Base-by-base conservation (phyloP, 2,329 filamentous ascomycete genomes). In the Fusarium algeriense region DNA sequence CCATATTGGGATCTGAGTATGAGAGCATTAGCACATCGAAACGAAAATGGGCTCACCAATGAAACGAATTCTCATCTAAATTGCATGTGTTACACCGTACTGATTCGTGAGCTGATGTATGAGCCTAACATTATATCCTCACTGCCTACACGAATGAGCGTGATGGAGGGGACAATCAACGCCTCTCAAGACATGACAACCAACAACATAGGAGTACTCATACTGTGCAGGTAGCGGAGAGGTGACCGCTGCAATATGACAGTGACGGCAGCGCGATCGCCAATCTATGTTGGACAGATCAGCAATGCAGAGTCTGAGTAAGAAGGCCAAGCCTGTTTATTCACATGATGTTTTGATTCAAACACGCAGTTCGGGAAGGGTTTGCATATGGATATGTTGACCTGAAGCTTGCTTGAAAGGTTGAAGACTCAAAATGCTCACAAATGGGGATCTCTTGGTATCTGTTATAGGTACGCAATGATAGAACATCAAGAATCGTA, bases 61-160 rank as follows among this genome's bases (percentile, higher is more conserved):
- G 38, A 71, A 68, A 56, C 49, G 46, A 45, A 32, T 35, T 34
- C 32, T 28, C 37, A 54, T 50, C 35, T 20, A 17, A 19, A 20
- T 30, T 45, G 44, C 57, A 69, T 54, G 50, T 60, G 54, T 32
- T 53, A 37, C 26, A 38, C n/a, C 35, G 12, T 49, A 30, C 26
- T 50, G 44, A 60, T 19, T 56, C 52, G 30, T 44, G 38, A 30
- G 28, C 46, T 12, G 23, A 28, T 26, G 32, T 20, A 30, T 45
- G 58, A 63, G 50, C 37, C 53, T 64, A 60, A 26, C 30, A 38
- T 53, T 49, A 26, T 48, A 12, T 20, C 49, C 38, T 58, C 62
- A 63, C 30, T 70, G 40, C 61, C 57, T 71, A n/a, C 32, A 38
- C 17, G 38, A 38, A 38, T 12, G 38, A 38, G 48, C 48, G 48